Percentiles rank a stretch among this genome's conserved stretches.
Conservation (phyloP, 352 stramenopile species). For the Pythium aphanidermatum region DNA sequence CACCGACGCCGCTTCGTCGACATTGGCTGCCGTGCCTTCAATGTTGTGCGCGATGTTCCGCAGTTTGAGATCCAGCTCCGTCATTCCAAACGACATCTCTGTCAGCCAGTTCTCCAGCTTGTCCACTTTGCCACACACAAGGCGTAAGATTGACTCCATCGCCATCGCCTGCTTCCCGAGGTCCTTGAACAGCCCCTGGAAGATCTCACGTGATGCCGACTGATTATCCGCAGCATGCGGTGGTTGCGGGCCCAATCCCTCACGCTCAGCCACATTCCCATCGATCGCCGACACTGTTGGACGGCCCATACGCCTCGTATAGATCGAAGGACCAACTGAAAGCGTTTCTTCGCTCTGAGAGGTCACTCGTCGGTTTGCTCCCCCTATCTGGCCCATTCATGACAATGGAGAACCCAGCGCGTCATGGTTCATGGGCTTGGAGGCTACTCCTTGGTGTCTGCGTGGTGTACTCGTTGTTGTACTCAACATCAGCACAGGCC, state of each 20-base stretch:
- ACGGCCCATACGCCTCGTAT: neutral
- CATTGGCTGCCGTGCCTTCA: slow-evolving; percentile 58
- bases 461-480: neutral
- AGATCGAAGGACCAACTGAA: neutral
- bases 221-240: neutral
- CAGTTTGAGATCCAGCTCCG: slow-evolving; percentile 65
- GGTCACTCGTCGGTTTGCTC: no score
- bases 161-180: slow-evolving; percentile 71
- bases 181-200: slow-evolving; percentile 67
- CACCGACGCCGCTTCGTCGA: slow-evolving; percentile 33
- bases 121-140: slow-evolving; percentile 67
- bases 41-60: slow-evolving; percentile 81
- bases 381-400: no score
- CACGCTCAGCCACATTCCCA: slow-evolving; percentile 23
- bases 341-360: neutral
- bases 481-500: neutral
- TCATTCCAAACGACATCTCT: slow-evolving; percentile 69
- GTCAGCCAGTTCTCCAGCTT: slow-evolving; percentile 70
- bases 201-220: slow-evolving; percentile 41
- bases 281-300: neutral
- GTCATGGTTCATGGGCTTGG: no score
- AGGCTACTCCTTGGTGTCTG: no score
- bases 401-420: no score
- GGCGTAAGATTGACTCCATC: slow-evolving; percentile 59
- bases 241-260: slow-evolving; percentile 20